Percentiles rank a stretch among this genome's conserved stretches.
Evolutionary conservation across 2,329 filamentous ascomycete genomes (phyloP).

Genomic region (Trichoderma citrinoviride): DNA sequence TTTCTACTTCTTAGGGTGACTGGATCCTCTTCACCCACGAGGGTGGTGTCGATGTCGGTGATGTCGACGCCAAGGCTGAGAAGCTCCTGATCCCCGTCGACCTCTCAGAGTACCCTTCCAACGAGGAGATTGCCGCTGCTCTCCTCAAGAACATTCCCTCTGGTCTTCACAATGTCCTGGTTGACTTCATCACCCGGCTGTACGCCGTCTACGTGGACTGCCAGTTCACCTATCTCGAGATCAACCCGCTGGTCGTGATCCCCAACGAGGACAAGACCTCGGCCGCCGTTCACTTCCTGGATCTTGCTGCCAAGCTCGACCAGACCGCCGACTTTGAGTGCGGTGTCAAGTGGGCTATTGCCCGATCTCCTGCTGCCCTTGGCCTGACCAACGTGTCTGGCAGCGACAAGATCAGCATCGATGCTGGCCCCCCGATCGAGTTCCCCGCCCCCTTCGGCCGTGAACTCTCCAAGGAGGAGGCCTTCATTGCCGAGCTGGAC

Average conservation of each 20-base stretch:
- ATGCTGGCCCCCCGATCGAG: constrained; percentile 96
- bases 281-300: constrained; percentile 94
- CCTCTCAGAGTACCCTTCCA: constrained; percentile 89
- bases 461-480: constrained; percentile 98
- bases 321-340: constrained; percentile 99
- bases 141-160: constrained; percentile 91
- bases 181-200: constrained; percentile 97
- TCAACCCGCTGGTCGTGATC: constrained; percentile 98
- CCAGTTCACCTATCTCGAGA: constrained; percentile 99
- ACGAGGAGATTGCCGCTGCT: constrained; percentile 81
- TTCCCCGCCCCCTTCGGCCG: constrained; percentile 98
- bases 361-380: constrained; percentile 83
- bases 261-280: constrained; percentile 90
- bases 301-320: constrained; percentile 97
- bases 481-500: constrained; percentile 97
- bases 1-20: constrained; percentile 66
- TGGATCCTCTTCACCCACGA: constrained; percentile 99
- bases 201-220: constrained; percentile 99
- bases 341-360: constrained; percentile 97
- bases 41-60: constrained; percentile 98
- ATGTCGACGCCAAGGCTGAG: constrained; percentile 98
- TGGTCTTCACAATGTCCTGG: constrained; percentile 95
- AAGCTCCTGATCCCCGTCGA: constrained; percentile 98
- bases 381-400: constrained; percentile 71
- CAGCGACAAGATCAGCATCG: constrained; percentile 80